Conservation (phyloP, 192 early-diverging fungal genomes). For the Coemansia sp. region DNA sequence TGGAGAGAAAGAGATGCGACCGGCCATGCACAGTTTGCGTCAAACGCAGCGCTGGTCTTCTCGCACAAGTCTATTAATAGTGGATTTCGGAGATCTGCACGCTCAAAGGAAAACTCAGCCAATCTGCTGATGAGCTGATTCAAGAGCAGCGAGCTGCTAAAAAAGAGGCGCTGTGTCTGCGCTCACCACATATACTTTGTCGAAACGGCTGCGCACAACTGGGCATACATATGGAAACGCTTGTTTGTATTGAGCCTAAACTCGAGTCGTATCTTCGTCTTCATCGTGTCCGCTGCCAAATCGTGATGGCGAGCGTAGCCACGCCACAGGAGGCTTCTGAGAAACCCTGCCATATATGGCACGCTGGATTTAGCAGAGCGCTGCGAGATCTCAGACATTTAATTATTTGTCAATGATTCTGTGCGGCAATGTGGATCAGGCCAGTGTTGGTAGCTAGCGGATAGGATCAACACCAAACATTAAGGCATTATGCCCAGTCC, state of each 20-base stretch:
- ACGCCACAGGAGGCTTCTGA: background rate
- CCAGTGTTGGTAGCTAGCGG: no score
- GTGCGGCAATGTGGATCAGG: no score
- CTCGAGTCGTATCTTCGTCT: no score
- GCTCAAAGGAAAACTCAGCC: background rate
- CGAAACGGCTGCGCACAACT: background rate
- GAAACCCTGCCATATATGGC: background rate
- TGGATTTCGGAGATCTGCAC: no score
- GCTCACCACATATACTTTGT: background rate
- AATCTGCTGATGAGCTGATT: background rate
- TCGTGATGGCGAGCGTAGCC: background rate
- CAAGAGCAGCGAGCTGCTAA: background rate
- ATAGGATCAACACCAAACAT: no score
- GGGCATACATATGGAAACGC: no score
- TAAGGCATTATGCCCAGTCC: background rate
- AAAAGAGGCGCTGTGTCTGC: background rate
- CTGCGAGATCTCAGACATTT: no score
- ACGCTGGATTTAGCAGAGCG: background rate
- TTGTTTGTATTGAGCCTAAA: background rate
- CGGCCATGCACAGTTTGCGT: background rate
- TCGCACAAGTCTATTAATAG: conserved; percentile 1
- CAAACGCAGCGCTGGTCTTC: background rate
- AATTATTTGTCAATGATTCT: no score
- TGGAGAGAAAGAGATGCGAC: background rate
- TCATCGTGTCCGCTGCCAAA: background rate